Base-by-base conservation (phyloP, 176 grass and related monocot species). In the Carex scoparia region DNA sequence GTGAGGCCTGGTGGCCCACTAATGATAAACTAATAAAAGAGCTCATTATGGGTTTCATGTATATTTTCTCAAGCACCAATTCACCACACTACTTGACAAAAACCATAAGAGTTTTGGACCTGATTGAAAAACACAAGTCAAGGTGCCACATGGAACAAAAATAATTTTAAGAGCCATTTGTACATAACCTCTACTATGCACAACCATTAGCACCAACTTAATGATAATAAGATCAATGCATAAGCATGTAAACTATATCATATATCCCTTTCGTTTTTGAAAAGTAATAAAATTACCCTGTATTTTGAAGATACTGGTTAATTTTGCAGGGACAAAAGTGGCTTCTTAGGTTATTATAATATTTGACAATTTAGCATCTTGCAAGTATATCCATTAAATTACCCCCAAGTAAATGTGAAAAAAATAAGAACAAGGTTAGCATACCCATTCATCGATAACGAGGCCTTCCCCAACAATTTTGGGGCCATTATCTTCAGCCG, bases 391-490 rank as follows among this genome's bases (percentile, higher is more conserved):
- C 15, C 40, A 49, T 44, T 13, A 28, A n/a, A 65, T 2, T 32
- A 57, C 5, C 16, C 65, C 14, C 69, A 58, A 73, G 35, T 51
- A 51, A 75, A 87, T 53, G 19, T 31, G 38, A 75, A 56, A 70
- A 74, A 81, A 58, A 51, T 57, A 35, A 58, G 30, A 79, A 79
- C 2, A 58, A 35, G 27, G 14, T 57, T 61, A 44, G 16, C 48
- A 40, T 94, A 99, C 96, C 93, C 96, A 99, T 94, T 99, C 93
- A 87, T 95, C 96, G 5, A 99, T 95, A 13, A 95, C 93, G 9
- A 95, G 93, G 48, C 96, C 93, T 92, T 99, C 96, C 27, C 96
- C 93, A 46, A 94, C 91, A 84, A 95, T 89, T 85, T 94, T 94
- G 80, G 93, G 87, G 38, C 90, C 96, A 84, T 85, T 90, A 61